Conservation (phyloP, 2,329 filamentous ascomycete genomes). For the Metarhizium album region DNA sequence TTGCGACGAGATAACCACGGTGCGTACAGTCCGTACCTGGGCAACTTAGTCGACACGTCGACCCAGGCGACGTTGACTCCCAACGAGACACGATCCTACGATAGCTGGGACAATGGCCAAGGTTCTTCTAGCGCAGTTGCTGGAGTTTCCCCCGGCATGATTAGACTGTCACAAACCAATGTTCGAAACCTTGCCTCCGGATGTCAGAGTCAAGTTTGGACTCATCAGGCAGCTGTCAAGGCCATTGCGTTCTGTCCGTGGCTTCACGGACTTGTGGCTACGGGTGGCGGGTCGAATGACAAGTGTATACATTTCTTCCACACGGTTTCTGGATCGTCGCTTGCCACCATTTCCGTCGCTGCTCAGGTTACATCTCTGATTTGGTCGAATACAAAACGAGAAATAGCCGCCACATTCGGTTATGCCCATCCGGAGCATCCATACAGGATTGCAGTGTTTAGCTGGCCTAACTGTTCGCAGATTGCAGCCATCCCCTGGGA, state of each 20-base stretch:
- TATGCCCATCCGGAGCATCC: slow-evolving; percentile 86
- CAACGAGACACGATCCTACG: neutral
- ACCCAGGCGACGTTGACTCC: slow-evolving; percentile 6
- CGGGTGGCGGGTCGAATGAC: slow-evolving; percentile 88
- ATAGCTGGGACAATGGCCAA: neutral
- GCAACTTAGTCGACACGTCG: slow-evolving; percentile 7
- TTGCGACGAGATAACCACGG: neutral
- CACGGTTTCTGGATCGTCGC: slow-evolving; percentile 65
- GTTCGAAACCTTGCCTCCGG: slow-evolving; percentile 41
- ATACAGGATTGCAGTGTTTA: slow-evolving; percentile 82
- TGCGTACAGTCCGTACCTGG: neutral
- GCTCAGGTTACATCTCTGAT: slow-evolving; percentile 89
- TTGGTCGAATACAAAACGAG: slow-evolving; percentile 75
- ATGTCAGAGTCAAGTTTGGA: slow-evolving; percentile 59
- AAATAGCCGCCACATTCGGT: slow-evolving; percentile 89
- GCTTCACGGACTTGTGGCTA: slow-evolving; percentile 78
- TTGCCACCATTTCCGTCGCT: slow-evolving; percentile 85
- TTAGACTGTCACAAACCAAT: slow-evolving; percentile 15
- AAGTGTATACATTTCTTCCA: slow-evolving; percentile 96
- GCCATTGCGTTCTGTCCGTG: slow-evolving; percentile 95
- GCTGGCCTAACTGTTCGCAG: slow-evolving; percentile 84
- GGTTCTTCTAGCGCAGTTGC: neutral
- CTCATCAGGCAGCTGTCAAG: slow-evolving; percentile 82
- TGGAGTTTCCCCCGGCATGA: neutral
- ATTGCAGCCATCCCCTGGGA: slow-evolving; percentile 80